Evolutionary conservation across 768 basidiomycete species (phyloP).

Genomic region (Mycena maculata): DNA sequence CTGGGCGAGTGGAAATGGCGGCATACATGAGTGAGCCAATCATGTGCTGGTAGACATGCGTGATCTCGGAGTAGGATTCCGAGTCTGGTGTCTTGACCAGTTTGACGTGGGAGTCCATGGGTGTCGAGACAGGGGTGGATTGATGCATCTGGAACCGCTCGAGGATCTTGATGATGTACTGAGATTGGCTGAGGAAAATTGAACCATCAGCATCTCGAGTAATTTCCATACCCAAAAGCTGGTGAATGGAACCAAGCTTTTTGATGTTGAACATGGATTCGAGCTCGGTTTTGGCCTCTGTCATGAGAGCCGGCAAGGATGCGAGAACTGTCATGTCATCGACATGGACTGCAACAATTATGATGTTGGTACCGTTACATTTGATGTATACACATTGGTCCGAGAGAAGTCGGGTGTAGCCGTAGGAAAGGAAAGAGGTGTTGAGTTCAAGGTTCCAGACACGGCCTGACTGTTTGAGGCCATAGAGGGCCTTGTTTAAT

Average conservation of each 20-base stretch:
- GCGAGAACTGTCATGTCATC: slow-evolving; percentile 41
- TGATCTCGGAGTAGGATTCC: slow-evolving; percentile 23
- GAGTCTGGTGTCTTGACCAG: slow-evolving; percentile 14
- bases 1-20: slow-evolving; percentile 45
- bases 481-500: slow-evolving; percentile 39
- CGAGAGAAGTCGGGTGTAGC: slow-evolving; percentile 21
- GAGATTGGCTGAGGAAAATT: slow-evolving; percentile 34
- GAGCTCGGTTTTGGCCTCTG: slow-evolving; percentile 27
- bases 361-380: slow-evolving; percentile 15
- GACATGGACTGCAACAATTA: slow-evolving; percentile 34
- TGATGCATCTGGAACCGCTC: slow-evolving; percentile 25
- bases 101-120: slow-evolving; percentile 18
- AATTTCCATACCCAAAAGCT: slow-evolving; percentile 41
- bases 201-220: slow-evolving; percentile 27
- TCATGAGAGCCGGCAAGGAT: slow-evolving; percentile 3
- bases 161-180: slow-evolving; percentile 34
- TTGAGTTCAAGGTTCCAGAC: slow-evolving; percentile 43
- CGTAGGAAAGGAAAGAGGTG: slow-evolving; percentile 11
- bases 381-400: slow-evolving; percentile 35
- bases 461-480: slow-evolving; percentile 38
- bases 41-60: slow-evolving; percentile 37
- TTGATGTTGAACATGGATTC: slow-evolving; percentile 30
- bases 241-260: slow-evolving; percentile 32
- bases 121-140: slow-evolving; percentile 1
- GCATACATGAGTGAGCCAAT: slow-evolving; percentile 46